Evolutionary conservation across 2,329 filamentous ascomycete species (phyloP).

Genomic region (Penicillium sumatraense): DNA sequence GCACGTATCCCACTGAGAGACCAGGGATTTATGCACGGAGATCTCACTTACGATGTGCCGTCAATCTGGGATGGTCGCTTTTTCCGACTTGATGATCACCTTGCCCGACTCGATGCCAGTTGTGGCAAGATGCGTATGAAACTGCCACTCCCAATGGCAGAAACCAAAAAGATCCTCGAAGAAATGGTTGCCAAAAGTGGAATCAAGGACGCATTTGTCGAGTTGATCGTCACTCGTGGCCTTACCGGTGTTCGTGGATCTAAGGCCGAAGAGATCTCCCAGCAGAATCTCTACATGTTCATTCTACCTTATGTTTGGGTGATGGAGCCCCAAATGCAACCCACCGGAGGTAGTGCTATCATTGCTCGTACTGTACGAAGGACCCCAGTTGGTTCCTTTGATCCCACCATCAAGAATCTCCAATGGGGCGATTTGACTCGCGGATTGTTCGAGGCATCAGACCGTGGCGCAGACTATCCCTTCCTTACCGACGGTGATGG

Average conservation of each 20-base stretch:
- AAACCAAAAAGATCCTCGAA: conserved; percentile 46
- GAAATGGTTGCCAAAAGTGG: conserved; percentile 54
- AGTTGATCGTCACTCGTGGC: conserved; percentile 58
- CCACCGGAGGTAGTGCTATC: conserved; percentile 47
- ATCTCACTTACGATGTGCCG: conserved; percentile 59
- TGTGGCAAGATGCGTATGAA: conserved; percentile 53
- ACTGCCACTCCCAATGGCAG: conserved; percentile 46
- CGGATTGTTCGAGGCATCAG: conserved; percentile 52
- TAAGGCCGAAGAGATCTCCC: conserved; percentile 38
- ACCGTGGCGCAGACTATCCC: conserved; percentile 54
- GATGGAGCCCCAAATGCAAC: conserved; percentile 53
- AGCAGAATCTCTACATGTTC: conserved; percentile 54
- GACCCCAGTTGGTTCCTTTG: conserved; percentile 52
- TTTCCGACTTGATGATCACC: conserved; percentile 58
- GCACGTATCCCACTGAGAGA: conserved; percentile 57
- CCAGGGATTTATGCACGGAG: conserved; percentile 58
- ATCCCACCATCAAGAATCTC: conserved; percentile 58
- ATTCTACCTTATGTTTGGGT: conserved; percentile 57
- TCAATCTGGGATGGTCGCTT: conserved; percentile 58
- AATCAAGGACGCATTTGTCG: conserved; percentile 56
- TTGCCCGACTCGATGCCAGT: conserved; percentile 49
- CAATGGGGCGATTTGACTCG: conserved; percentile 57
- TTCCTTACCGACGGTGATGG: conserved; percentile 57
- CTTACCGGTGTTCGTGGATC: conserved; percentile 47
- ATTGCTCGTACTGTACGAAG: conserved; percentile 53